Percentiles rank a stretch among this genome's conserved stretches.
phyloP scores from a whole-genome alignment of 345 rosid genomes.

The Euphorbia pulcherrima region DNA sequence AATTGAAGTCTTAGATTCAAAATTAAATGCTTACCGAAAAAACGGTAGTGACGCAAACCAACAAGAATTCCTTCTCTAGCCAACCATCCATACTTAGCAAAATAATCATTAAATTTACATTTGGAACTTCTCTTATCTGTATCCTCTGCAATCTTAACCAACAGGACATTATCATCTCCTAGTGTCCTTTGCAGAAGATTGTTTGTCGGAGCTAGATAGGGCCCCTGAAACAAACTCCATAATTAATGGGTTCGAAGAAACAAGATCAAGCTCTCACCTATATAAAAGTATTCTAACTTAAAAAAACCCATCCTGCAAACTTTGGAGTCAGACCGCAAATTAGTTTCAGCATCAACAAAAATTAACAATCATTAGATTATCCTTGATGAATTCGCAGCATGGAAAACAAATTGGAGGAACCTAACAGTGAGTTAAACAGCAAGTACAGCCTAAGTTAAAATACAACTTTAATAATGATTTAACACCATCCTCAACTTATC shows the following conservation, averaged over 20 bases:
- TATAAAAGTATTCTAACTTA: neutral
- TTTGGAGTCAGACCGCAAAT: neutral
- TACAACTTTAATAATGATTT: too few species aligned
- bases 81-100: slow-evolving; percentile 28
- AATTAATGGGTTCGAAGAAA: neutral
- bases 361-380: neutral
- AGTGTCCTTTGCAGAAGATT: slow-evolving; percentile 61
- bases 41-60: slow-evolving; percentile 56
- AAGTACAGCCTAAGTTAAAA: too few species aligned
- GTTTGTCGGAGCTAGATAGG: slow-evolving; percentile 33
- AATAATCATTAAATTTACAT: slow-evolving; percentile 1
- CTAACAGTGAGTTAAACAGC: neutral
- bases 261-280: neutral
- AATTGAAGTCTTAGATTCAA: neutral
- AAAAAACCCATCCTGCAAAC: neutral
- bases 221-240: slow-evolving; percentile 47
- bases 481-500: too few species aligned
- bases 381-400: neutral
- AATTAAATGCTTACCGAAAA: slow-evolving; percentile 48
- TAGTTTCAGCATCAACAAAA: neutral
- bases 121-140: slow-evolving; percentile 8
- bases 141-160: slow-evolving; percentile 52
- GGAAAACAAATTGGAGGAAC: neutral
- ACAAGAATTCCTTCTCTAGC: slow-evolving; percentile 56
- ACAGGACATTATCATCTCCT: slow-evolving; percentile 75